Conservation (phyloP, 2,329 filamentous ascomycete species). For the Amauroascus verrucosus region DNA sequence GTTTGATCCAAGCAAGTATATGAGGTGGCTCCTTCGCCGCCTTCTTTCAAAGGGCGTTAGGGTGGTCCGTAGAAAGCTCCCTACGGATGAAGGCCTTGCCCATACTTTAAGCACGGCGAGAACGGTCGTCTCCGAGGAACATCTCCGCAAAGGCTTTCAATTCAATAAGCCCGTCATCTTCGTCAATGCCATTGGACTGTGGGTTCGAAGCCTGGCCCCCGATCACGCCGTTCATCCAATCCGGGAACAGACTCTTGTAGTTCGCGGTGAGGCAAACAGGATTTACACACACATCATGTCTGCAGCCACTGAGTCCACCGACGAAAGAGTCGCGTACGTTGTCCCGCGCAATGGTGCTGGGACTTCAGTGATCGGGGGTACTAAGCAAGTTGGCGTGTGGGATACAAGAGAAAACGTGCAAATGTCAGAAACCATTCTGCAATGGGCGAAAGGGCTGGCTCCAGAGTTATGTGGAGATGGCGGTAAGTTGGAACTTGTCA, state of each 20-base stretch:
- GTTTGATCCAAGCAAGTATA: conserved; percentile 31
- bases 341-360: conserved; percentile 35
- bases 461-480: conserved; percentile 28
- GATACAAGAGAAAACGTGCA: conserved; percentile 23
- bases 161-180: conserved; percentile 19
- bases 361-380: conserved; percentile 38
- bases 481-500: conserved; percentile 36
- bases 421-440: conserved; percentile 30
- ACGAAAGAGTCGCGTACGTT: conserved; percentile 30
- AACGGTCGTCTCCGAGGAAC: conserved; percentile 7
- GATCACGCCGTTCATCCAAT: conserved; percentile 33
- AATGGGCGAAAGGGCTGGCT: conserved; percentile 26
- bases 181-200: conserved; percentile 38
- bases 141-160: conserved; percentile 3
- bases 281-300: conserved; percentile 19
- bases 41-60: conserved; percentile 21
- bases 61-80: conserved; percentile 24
- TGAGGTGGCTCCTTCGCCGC: conserved; percentile 27
- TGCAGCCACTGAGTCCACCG: conserved; percentile 12
- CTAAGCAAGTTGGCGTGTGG: conserved; percentile 34
- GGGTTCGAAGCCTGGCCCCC: conserved; percentile 29
- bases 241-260: conserved; percentile 39
- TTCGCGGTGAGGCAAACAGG: conserved; percentile 32
- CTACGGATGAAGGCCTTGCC: conserved; percentile 22
- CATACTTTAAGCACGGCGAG: conserved; percentile 22